phyloP scores from a whole-genome alignment of 2,329 filamentous ascomycete genomes.

The Microcyclospora pomicola region DNA sequence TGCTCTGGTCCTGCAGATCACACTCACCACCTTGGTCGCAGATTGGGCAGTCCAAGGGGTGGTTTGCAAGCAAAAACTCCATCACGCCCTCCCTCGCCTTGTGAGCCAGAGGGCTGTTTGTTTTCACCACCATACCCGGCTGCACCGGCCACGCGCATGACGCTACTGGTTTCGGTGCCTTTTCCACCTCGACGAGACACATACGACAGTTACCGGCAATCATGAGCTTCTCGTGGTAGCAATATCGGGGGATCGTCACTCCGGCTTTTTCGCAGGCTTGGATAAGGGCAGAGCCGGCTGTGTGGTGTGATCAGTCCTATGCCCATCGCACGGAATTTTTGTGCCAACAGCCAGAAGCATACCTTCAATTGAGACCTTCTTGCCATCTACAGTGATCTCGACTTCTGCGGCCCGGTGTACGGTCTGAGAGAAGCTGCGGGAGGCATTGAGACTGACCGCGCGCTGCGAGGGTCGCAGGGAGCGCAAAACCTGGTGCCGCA shows the following conservation, averaged over 20 bases:
- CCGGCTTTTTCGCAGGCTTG: slow-evolving; percentile 99
- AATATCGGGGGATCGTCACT: slow-evolving; percentile 84
- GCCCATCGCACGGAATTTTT: slow-evolving; percentile 16
- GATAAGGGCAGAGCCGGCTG: slow-evolving; percentile 91
- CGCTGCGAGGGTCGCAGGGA: slow-evolving; percentile 44
- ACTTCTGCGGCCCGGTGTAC: slow-evolving; percentile 73
- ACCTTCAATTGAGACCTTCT: slow-evolving; percentile 98
- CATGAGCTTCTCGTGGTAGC: slow-evolving; percentile 99
- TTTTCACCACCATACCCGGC: slow-evolving; percentile 98
- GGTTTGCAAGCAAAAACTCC: slow-evolving; percentile 95
- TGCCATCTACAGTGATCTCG: slow-evolving; percentile 90
- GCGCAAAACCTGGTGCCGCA: slow-evolving; percentile 52
- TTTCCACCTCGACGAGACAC: slow-evolving; percentile 97
- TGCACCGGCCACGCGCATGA: slow-evolving; percentile 98
- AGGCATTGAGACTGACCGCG: slow-evolving; percentile 24
- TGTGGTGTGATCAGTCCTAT: slow-evolving; percentile 15
- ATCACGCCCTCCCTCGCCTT: slow-evolving; percentile 98
- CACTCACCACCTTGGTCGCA: slow-evolving; percentile 99
- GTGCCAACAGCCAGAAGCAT: slow-evolving; percentile 23
- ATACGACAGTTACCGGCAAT: slow-evolving; percentile 99
- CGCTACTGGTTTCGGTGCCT: slow-evolving; percentile 88
- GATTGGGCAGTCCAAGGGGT: slow-evolving; percentile 90
- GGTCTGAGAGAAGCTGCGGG: slow-evolving; percentile 70
- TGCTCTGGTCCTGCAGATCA: slow-evolving; percentile 97
- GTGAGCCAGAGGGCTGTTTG: slow-evolving; percentile 87